Evolutionary conservation across 106 monocot genomes (phyloP).

Genomic region (Allium fistulosum): DNA sequence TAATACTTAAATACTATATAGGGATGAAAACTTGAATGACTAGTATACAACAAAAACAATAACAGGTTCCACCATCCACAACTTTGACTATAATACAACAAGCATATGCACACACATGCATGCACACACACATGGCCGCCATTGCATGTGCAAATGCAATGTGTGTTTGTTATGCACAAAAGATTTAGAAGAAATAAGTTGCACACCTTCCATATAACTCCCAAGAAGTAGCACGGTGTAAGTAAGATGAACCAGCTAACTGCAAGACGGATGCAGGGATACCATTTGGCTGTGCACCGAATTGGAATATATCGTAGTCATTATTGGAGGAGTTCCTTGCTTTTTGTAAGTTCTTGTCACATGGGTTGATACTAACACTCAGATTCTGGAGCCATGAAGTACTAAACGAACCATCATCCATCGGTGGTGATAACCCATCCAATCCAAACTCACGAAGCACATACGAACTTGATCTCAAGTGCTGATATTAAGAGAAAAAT

Average conservation of each 20-base stretch:
- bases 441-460: slow-evolving; percentile 72
- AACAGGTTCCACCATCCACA: too few relatives aligned
- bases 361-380: slow-evolving; percentile 16
- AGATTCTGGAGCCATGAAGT: slow-evolving; percentile 92
- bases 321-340: slow-evolving; percentile 27
- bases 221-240: slow-evolving; percentile 88
- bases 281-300: slow-evolving; percentile 69
- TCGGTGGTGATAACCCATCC: slow-evolving; percentile 50
- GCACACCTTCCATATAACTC: slow-evolving; percentile 92
- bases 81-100: too few relatives aligned
- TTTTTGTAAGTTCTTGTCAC: slow-evolving; percentile 22
- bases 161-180: too few relatives aligned
- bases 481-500: slow-evolving; percentile 26
- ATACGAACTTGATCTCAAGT: slow-evolving; percentile 71
- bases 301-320: slow-evolving; percentile 81
- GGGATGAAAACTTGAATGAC: background rate
- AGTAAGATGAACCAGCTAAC: slow-evolving; percentile 84
- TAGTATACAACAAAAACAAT: too few relatives aligned
- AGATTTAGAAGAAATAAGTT: too few relatives aligned
- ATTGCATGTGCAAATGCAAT: too few relatives aligned
- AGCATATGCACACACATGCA: too few relatives aligned
- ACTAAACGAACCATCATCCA: slow-evolving; percentile 80
- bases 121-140: too few relatives aligned
- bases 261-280: slow-evolving; percentile 78
- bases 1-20: background rate